Conservation (phyloP, 2,329 filamentous ascomycete species). For the Colletotrichum sp. region DNA sequence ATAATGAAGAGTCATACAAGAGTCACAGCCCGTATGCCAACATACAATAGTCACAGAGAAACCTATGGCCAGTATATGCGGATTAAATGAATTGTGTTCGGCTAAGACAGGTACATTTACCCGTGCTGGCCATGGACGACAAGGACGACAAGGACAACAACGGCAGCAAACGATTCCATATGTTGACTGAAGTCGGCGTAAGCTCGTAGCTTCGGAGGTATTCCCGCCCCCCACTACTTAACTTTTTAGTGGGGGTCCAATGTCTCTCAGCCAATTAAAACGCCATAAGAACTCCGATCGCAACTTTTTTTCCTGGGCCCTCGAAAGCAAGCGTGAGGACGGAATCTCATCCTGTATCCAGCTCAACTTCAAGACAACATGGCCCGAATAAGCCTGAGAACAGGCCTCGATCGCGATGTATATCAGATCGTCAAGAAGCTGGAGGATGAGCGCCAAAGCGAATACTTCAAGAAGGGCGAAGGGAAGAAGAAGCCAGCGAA, state of each 20-base stretch:
- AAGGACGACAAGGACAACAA: no score
- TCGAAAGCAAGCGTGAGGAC: not conserved
- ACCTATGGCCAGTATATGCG: not conserved
- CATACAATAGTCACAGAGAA: not conserved
- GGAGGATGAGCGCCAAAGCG: conserved; percentile 56
- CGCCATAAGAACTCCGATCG: not conserved
- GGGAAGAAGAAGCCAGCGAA: conserved; percentile 25
- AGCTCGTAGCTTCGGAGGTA: not conserved
- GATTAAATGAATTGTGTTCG: not conserved
- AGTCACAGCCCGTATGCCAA: not conserved
- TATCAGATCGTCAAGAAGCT: conserved; percentile 82
- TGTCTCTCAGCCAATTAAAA: not conserved
- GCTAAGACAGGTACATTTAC: not conserved
- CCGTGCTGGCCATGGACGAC: not conserved
- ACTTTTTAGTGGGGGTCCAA: not conserved
- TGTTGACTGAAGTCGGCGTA: not conserved
- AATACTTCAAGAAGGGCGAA: conserved; percentile 66
- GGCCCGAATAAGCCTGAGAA: conserved; percentile 46
- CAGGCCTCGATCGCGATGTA: conserved; percentile 72
- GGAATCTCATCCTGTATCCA: not conserved
- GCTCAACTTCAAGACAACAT: not conserved
- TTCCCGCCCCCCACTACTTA: not conserved
- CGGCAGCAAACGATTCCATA: not conserved
- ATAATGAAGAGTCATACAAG: not conserved
- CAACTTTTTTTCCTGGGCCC: not conserved